phyloP scores from a whole-genome alignment of 1,284 basidiomycete species.

The Ganoderma leucocontextum region DNA sequence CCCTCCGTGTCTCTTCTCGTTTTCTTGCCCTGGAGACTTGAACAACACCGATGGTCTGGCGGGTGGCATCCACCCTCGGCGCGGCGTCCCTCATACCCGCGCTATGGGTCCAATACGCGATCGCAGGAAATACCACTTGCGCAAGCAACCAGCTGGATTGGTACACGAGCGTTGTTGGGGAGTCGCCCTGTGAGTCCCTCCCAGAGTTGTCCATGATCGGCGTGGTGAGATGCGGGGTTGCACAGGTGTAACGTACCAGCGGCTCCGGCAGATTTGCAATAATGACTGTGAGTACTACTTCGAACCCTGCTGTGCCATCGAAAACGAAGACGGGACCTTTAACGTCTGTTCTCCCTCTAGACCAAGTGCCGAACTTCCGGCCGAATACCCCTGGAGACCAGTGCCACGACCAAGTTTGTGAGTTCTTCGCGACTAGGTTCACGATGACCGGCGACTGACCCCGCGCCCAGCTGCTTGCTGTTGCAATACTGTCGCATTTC shows the following conservation, averaged over 20 bases:
- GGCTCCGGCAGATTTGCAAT: conserved; percentile 25
- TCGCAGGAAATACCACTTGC: conserved; percentile 30
- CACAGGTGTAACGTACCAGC: conserved; percentile 24
- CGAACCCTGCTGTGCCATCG: neutral
- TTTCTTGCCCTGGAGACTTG: neutral
- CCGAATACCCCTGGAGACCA: conserved; percentile 21
- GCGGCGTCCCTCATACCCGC: neutral
- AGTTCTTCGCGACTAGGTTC: neutral
- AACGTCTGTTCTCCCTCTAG: neutral
- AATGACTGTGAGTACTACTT: conserved; percentile 17
- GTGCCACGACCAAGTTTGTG: conserved; percentile 24
- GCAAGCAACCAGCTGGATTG: conserved; percentile 29
- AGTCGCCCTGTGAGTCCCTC: conserved; percentile 27
- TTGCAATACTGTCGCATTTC: conserved; percentile 27
- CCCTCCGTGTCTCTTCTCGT: neutral
- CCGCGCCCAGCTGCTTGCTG: conserved; percentile 19
- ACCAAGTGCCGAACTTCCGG: conserved; percentile 23
- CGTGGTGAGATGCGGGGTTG: neutral
- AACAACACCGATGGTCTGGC: neutral
- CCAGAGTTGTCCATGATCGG: neutral
- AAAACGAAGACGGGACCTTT: neutral
- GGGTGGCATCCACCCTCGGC: neutral
- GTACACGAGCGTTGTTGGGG: conserved; percentile 31
- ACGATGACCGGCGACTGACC: no score
- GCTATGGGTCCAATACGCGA: conserved; percentile 5